Evolutionary conservation across 2,329 filamentous ascomycete genomes (phyloP).

Genomic region (Colletotrichum sp.): DNA sequence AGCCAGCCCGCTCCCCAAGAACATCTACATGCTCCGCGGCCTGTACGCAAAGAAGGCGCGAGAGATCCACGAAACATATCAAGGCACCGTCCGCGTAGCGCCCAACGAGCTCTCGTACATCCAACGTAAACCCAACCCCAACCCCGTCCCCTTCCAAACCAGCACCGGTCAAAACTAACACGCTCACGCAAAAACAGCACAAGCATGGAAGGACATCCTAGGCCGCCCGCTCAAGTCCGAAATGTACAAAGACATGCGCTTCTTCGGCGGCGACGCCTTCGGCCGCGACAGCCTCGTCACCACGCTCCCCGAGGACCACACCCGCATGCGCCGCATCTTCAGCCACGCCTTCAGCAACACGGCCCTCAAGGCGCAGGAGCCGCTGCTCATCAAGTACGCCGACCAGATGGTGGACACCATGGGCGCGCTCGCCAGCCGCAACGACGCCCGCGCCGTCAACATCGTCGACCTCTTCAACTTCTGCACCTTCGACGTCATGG

Average conservation of each 20-base stretch:
- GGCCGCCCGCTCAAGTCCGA: conserved; percentile 13
- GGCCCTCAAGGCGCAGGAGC: conserved; percentile 27
- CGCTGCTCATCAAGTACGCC: conserved; percentile 38
- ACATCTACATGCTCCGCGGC: background rate
- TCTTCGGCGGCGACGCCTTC: conserved; percentile 17
- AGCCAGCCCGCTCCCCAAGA: conserved; percentile 11
- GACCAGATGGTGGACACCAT: conserved; percentile 37
- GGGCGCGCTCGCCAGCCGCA: conserved; percentile 27
- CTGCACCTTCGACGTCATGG: conserved; percentile 34
- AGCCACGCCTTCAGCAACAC: conserved; percentile 27
- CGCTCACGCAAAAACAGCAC: conserved; percentile 16
- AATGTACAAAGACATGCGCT: conserved; percentile 14
- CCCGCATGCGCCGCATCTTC: conserved; percentile 18
- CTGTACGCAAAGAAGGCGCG: background rate
- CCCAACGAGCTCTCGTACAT: conserved; percentile 44
- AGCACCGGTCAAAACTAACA: background rate
- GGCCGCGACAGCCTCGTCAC: conserved; percentile 25
- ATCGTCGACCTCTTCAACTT: conserved; percentile 26
- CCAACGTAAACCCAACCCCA: background rate
- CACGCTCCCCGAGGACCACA: conserved; percentile 5
- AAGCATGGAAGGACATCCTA: conserved; percentile 20
- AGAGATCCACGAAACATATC: conserved; percentile 26
- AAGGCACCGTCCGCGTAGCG: conserved; percentile 40
- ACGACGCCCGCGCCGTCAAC: background rate
- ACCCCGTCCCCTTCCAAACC: background rate